These are phyloP conservation scores for Erysimum cheiranthoides DNA, from an alignment of 345 rosid genomes.

Conservation along the genomic window DNA sequence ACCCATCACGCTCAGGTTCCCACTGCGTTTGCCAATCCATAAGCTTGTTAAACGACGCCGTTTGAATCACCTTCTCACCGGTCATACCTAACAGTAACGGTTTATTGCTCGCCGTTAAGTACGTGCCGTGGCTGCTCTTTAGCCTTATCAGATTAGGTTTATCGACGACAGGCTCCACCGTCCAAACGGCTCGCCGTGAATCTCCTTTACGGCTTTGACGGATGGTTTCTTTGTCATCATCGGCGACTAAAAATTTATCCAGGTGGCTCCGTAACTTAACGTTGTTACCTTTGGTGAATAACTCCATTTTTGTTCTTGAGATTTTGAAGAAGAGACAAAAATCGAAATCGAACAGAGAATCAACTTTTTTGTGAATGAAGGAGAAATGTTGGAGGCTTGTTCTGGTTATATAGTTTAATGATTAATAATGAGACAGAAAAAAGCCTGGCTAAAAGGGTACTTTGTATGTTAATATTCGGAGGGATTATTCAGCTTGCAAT, in stretches of 20 bases:
- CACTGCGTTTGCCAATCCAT: constrained; percentile 73
- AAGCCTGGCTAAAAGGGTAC: constrained; percentile 31
- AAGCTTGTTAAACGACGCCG: constrained; percentile 45
- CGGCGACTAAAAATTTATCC: constrained; percentile 80
- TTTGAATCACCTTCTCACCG: constrained; percentile 71
- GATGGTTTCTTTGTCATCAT: constrained; percentile 62
- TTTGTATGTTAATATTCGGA: constrained; percentile 44
- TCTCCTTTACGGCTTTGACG: constrained; percentile 80
- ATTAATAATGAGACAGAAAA: constrained; percentile 20
- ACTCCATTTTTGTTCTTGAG: constrained; percentile 58
- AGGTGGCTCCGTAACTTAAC: constrained; percentile 87
- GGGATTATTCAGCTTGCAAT: constrained; percentile 33
- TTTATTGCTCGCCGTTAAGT: constrained; percentile 74
- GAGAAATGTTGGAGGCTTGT: not conserved
- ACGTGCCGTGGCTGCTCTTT: constrained; percentile 64
- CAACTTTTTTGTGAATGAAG: constrained; percentile 34
- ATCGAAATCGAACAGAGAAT: constrained; percentile 33
- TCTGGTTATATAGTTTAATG: constrained; percentile 20
- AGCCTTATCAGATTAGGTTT: constrained; percentile 56
- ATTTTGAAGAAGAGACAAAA: constrained; percentile 12
- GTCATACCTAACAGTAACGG: constrained; percentile 89
- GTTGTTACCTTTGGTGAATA: constrained; percentile 63
- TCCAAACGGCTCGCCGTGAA: constrained; percentile 62
- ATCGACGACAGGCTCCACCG: constrained; percentile 65
- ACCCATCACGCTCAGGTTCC: constrained; percentile 81